Evolutionary conservation across 768 basidiomycete genomes (phyloP).

Genomic region (Rhizopogon sp.): DNA sequence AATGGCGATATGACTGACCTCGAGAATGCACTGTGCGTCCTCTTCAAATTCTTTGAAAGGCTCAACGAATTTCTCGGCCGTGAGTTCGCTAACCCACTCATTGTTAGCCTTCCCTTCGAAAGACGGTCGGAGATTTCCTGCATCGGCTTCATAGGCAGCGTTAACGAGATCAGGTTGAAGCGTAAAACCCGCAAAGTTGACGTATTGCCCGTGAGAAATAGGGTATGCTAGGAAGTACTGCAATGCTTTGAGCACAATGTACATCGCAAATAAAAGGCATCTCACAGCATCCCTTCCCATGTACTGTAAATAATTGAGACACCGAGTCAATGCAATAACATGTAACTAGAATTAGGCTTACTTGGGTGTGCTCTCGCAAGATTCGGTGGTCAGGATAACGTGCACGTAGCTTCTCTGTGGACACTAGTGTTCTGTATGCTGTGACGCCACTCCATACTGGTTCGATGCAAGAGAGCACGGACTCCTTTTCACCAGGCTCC

Average conservation of each 20-base stretch:
- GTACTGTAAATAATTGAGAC: constrained; percentile 38
- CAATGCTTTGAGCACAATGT: background rate
- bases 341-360: constrained; percentile 17
- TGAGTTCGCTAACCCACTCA: constrained; percentile 45
- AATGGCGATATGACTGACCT: constrained; percentile 31
- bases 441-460: constrained; percentile 56
- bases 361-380: constrained; percentile 43
- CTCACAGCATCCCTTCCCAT: constrained; percentile 46
- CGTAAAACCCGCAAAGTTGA: constrained; percentile 62
- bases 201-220: constrained; percentile 47
- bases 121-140: constrained; percentile 6
- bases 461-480: constrained; percentile 38
- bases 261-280: constrained; percentile 8
- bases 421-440: constrained; percentile 58
- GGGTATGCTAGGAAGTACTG: constrained; percentile 63
- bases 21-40: constrained; percentile 52
- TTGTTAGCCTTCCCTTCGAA: constrained; percentile 26
- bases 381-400: constrained; percentile 43
- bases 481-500: constrained; percentile 35
- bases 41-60: constrained; percentile 53
- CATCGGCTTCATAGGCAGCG: constrained; percentile 30
- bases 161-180: constrained; percentile 47
- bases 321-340: background rate
- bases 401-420: constrained; percentile 40
- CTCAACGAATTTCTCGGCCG: constrained; percentile 38